A percentile compares a stretch with the other conserved stretches of the same genome.
phyloP scores from a whole-genome alignment of 1,284 basidiomycete species.

The Papiliotrema fonsecae region DNA sequence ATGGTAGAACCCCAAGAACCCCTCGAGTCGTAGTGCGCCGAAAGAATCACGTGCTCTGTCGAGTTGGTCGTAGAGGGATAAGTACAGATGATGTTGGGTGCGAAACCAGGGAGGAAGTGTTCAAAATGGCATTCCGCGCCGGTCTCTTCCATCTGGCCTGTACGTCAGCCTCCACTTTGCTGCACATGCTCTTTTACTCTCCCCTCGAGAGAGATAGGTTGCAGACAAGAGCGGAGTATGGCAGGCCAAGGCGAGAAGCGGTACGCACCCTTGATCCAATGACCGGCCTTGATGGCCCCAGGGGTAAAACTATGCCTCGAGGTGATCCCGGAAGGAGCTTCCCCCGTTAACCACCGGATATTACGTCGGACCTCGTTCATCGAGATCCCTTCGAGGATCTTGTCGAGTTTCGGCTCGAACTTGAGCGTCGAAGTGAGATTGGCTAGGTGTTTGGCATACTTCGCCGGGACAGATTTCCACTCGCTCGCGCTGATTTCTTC shows the following conservation, averaged over 20 bases:
- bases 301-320: conserved; percentile 71
- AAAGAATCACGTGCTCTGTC: conserved; percentile 55
- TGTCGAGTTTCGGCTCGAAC: conserved; percentile 35
- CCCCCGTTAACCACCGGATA: conserved; percentile 75
- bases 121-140: conserved; percentile 67
- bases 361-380: conserved; percentile 59
- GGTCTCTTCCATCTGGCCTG: conserved; percentile 57
- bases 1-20: conserved; percentile 72
- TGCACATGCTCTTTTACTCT: neutral
- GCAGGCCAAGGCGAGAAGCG: neutral
- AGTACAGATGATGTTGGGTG: conserved; percentile 74
- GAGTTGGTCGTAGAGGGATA: conserved; percentile 49
- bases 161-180: neutral
- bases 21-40: conserved; percentile 79
- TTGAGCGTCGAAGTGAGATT: conserved; percentile 40
- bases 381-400: conserved; percentile 57
- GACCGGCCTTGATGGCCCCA: conserved; percentile 64
- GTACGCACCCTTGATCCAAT: conserved; percentile 62
- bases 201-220: too few relatives aligned
- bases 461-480: conserved; percentile 29
- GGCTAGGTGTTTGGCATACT: conserved; percentile 35
- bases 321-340: conserved; percentile 59
- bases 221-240: too few relatives aligned
- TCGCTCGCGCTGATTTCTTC: conserved; percentile 2
- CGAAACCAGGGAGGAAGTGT: conserved; percentile 64